These are phyloP conservation scores for Tuber umbilicatum DNA, from an alignment of 495 filamentous ascomycete species.

Conservation along the genomic window DNA sequence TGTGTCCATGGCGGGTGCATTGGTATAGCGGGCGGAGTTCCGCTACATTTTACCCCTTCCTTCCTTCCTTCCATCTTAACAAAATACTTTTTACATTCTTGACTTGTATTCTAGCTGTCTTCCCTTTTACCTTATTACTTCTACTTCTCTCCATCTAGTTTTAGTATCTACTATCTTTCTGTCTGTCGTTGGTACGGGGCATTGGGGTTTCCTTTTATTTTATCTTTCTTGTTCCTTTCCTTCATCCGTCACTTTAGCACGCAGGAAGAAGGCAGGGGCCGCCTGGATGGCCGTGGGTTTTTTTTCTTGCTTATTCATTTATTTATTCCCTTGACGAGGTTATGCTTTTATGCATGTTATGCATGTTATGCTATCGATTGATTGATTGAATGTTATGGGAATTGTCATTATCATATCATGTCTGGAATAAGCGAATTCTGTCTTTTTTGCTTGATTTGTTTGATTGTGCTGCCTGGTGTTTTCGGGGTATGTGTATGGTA, in stretches of 20 bases:
- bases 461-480: not conserved
- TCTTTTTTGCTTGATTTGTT: not conserved
- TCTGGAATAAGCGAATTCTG: not conserved
- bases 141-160: not conserved
- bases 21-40: not conserved
- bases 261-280: conserved; percentile 2
- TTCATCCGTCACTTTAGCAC: conserved; percentile 2
- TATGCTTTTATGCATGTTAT: conserved; percentile 3
- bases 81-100: not conserved
- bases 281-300: not conserved
- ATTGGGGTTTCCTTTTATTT: not conserved
- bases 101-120: not conserved
- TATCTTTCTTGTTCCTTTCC: not conserved
- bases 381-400: conserved; percentile 3
- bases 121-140: not conserved
- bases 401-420: conserved; percentile 1
- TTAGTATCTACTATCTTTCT: not conserved
- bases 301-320: not conserved
- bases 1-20: conserved; percentile 2
- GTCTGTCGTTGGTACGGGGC: not conserved
- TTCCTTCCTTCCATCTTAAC: not conserved
- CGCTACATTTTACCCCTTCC: not conserved
- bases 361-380: not conserved
- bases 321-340: not conserved
- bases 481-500: not conserved